Conservation (phyloP, 2,329 filamentous ascomycete genomes). For the Lachnellula hyalina region DNA sequence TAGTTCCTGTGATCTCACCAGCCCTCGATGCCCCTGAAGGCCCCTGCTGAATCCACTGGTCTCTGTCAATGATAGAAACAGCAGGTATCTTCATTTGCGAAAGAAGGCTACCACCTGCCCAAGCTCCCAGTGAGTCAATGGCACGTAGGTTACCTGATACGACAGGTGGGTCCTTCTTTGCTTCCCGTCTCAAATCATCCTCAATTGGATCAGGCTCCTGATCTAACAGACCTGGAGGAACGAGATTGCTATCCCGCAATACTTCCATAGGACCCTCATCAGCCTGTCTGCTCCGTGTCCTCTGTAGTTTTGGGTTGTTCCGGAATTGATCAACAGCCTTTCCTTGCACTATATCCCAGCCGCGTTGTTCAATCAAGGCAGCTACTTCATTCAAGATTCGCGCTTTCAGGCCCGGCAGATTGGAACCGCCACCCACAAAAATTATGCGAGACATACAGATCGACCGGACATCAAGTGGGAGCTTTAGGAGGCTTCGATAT, state of each 20-base stretch:
- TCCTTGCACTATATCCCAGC: slow-evolving; percentile 74
- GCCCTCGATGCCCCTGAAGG: slow-evolving; percentile 54
- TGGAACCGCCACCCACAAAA: slow-evolving; percentile 76
- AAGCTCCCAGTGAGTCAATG: slow-evolving; percentile 65
- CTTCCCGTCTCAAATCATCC: slow-evolving; percentile 46
- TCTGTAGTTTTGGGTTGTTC: slow-evolving; percentile 26
- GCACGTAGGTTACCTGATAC: slow-evolving; percentile 58
- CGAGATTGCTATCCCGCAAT: slow-evolving; percentile 3
- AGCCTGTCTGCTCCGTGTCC: slow-evolving; percentile 20
- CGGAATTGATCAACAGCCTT: slow-evolving; percentile 56
- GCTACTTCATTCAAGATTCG: slow-evolving; percentile 73
- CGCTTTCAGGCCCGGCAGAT: slow-evolving; percentile 71
- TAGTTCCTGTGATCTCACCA: slow-evolving; percentile 48
- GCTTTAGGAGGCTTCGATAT: slow-evolving; percentile 66
- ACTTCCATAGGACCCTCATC: slow-evolving; percentile 18
- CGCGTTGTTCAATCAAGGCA: slow-evolving; percentile 57
- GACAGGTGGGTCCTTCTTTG: slow-evolving; percentile 34
- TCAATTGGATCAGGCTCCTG: slow-evolving; percentile 55
- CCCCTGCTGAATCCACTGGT: slow-evolving; percentile 66
- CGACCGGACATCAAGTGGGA: slow-evolving; percentile 77
- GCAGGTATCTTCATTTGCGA: slow-evolving; percentile 64
- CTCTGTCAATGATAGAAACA: slow-evolving; percentile 64
- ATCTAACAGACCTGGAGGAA: slow-evolving; percentile 23
- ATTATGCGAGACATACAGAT: slow-evolving; percentile 85
- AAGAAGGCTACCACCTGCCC: slow-evolving; percentile 68